A percentile compares a stretch with the other conserved stretches of the same genome.
Evolutionary conservation across 805 yeast species (phyloP).

Genomic region (Metschnikowia anglica): DNA sequence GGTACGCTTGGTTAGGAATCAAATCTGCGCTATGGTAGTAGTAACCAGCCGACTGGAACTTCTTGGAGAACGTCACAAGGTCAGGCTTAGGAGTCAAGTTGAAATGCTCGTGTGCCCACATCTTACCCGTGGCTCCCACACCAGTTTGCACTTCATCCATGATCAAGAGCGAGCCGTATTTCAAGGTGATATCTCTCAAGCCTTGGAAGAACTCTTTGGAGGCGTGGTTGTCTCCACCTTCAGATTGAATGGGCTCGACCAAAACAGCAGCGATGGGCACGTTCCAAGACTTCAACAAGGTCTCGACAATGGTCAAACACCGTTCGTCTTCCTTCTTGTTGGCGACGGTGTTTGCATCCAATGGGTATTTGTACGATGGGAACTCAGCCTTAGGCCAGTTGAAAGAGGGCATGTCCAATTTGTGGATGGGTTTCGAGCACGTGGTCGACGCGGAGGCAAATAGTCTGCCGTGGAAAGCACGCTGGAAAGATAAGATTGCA

Average conservation of each 20-base stretch:
- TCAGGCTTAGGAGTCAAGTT: conserved; percentile 74
- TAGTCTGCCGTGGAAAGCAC: conserved; percentile 92
- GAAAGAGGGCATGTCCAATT: conserved; percentile 88
- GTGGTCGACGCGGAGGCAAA: conserved; percentile 91
- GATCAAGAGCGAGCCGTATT: conserved; percentile 68
- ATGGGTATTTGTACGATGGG: conserved; percentile 83
- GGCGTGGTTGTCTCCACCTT: conserved; percentile 91
- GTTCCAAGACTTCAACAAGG: conserved; percentile 63
- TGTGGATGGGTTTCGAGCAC: conserved; percentile 92
- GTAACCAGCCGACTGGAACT: conserved; percentile 88
- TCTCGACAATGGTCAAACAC: conserved; percentile 75
- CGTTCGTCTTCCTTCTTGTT: conserved; percentile 79
- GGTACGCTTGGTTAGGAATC: conserved; percentile 73
- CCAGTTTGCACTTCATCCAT: conserved; percentile 91
- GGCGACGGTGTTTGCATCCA: conserved; percentile 59
- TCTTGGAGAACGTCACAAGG: conserved; percentile 82
- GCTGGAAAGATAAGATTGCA: conserved; percentile 81
- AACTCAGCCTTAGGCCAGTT: conserved; percentile 96
- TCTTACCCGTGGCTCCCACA: conserved; percentile 79
- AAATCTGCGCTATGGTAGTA: conserved; percentile 73
- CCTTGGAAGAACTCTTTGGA: conserved; percentile 78
- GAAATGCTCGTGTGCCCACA: conserved; percentile 91
- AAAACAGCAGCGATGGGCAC: conserved; percentile 84
- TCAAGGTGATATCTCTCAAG: conserved; percentile 69
- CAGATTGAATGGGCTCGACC: conserved; percentile 89